Conservation (phyloP, 2,329 filamentous ascomycete species). For the Phialophora verrucosa region DNA sequence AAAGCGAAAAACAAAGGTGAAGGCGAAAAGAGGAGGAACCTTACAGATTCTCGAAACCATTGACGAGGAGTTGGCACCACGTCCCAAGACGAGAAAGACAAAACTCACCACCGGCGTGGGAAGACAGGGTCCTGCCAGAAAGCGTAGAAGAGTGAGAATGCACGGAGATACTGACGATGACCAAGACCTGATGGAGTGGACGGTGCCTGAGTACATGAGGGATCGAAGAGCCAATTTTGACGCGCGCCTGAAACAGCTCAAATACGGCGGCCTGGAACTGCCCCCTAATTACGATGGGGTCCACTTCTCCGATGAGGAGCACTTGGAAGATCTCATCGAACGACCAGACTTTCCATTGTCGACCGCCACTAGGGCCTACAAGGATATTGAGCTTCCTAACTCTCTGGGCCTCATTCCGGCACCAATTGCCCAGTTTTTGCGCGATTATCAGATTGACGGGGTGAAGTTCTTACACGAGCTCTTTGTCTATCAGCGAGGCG, state of each 20-base stretch:
- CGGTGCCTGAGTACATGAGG: conserved; percentile 74
- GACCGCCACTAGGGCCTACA: conserved; percentile 71
- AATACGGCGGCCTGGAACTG: conserved; percentile 72
- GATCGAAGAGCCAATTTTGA: conserved; percentile 74
- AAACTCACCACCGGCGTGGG: conserved; percentile 41
- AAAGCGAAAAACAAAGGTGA: conserved; percentile 41
- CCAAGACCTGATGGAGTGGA: conserved; percentile 62
- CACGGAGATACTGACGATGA: conserved; percentile 58
- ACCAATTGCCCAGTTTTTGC: conserved; percentile 85
- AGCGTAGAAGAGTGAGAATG: conserved; percentile 46
- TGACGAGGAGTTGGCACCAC: conserved; percentile 48
- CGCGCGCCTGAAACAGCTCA: conserved; percentile 61
- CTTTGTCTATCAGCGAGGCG: conserved; percentile 90
- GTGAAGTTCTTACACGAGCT: conserved; percentile 83
- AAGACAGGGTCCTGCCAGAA: conserved; percentile 36
- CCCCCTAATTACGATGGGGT: conserved; percentile 79
- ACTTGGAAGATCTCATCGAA: conserved; percentile 66
- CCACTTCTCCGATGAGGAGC: conserved; percentile 74
- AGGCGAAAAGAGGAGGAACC: conserved; percentile 63
- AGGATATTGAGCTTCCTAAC: conserved; percentile 74
- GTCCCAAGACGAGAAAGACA: conserved; percentile 47
- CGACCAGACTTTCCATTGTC: conserved; percentile 69
- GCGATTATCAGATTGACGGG: conserved; percentile 88
- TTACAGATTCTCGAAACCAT: conserved; percentile 61
- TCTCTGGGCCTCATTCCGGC: conserved; percentile 85